These are phyloP conservation scores for Populus tremula DNA, from an alignment of 345 rosid genomes.

Conservation along the genomic window DNA sequence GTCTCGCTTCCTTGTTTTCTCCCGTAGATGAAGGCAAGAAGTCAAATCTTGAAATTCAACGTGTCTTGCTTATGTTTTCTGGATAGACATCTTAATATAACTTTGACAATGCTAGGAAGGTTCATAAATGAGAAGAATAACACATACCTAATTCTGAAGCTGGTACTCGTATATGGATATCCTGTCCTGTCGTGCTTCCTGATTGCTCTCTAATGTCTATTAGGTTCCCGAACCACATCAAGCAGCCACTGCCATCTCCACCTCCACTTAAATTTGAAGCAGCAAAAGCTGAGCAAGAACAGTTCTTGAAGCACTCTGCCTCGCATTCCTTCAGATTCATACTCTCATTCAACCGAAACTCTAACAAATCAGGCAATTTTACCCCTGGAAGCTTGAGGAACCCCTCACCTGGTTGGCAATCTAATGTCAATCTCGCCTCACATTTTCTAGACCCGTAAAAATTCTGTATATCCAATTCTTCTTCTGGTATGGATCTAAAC, in stretches of 20 bases:
- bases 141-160: slow-evolving; percentile 26
- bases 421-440: neutral
- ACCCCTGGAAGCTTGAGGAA: slow-evolving; percentile 4
- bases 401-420: slow-evolving; percentile 16
- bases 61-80: too few relatives aligned
- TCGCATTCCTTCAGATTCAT: slow-evolving; percentile 23
- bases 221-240: slow-evolving; percentile 37
- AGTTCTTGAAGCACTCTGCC: slow-evolving; percentile 25
- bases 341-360: slow-evolving; percentile 5
- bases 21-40: too few relatives aligned
- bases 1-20: too few relatives aligned
- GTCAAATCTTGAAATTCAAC: too few relatives aligned
- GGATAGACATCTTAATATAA: too few relatives aligned
- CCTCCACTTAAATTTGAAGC: slow-evolving; percentile 11
- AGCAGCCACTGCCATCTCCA: slow-evolving; percentile 34
- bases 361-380: slow-evolving; percentile 23
- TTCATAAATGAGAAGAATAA: neutral
- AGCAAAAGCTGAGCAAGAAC: slow-evolving; percentile 34
- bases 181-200: slow-evolving; percentile 9
- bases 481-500: neutral
- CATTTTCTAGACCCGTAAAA: slow-evolving; percentile 16
- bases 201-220: slow-evolving; percentile 15
- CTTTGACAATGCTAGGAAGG: neutral
- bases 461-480: slow-evolving; percentile 1
- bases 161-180: slow-evolving; percentile 22